Conservation (phyloP, 2,329 filamentous ascomycete genomes). For the Stemphylium lycopersici region DNA sequence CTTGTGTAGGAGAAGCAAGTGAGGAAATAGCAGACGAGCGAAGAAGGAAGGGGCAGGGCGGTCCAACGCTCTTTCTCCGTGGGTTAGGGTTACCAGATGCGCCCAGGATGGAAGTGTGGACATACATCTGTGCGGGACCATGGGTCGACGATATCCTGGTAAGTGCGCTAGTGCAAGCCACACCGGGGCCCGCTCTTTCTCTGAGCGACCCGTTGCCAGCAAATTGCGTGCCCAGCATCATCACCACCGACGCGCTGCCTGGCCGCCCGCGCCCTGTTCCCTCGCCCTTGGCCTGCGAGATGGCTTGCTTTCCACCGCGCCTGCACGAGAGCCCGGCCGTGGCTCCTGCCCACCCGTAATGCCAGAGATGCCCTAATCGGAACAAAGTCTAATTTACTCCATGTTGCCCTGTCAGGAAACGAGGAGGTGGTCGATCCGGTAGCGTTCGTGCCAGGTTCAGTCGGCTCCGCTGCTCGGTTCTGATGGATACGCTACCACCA, state of each 20-base stretch:
- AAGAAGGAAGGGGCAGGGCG: slow-evolving; percentile 32
- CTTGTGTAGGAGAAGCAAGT: slow-evolving; percentile 29
- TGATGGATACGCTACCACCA: slow-evolving; percentile 16
- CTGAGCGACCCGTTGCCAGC: slow-evolving; percentile 22
- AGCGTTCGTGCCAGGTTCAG: slow-evolving; percentile 32
- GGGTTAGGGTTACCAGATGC: slow-evolving; percentile 17
- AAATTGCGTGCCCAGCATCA: slow-evolving; percentile 26
- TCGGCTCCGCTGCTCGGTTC: slow-evolving; percentile 27
- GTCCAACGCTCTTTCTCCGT: slow-evolving; percentile 32
- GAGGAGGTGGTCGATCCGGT: slow-evolving; percentile 18
- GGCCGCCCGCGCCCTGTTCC: slow-evolving; percentile 11
- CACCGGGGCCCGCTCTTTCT: slow-evolving; percentile 14
- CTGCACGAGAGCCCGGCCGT: not conserved
- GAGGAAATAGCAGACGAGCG: slow-evolving; percentile 30
- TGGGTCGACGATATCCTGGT: slow-evolving; percentile 5
- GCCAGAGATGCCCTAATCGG: no score
- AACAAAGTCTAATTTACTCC: not conserved
- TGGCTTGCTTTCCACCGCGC: slow-evolving; percentile 2
- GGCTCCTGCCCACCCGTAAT: not conserved
- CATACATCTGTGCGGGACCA: slow-evolving; percentile 13
- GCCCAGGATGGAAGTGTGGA: slow-evolving; percentile 7
- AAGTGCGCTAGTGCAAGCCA: slow-evolving; percentile 16
- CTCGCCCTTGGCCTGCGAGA: not conserved
- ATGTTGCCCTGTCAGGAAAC: slow-evolving; percentile 8
- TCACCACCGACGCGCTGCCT: slow-evolving; percentile 15